Conservation (phyloP, 2,329 filamentous ascomycete species). For the Venturia asperata region DNA sequence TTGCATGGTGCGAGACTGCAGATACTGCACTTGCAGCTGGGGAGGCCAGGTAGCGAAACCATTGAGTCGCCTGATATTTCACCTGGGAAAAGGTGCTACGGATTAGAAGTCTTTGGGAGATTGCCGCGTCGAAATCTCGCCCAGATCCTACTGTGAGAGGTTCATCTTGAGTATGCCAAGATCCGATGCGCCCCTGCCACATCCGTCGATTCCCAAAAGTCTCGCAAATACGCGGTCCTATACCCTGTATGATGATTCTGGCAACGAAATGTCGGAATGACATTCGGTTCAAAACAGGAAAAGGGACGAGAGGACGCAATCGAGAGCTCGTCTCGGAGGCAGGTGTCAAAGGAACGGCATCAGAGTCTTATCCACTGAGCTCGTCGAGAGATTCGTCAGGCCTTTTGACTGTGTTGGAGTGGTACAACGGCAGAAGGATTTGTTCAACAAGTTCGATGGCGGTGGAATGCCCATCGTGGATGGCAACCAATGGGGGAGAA, state of each 20-base stretch:
- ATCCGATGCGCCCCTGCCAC: background rate
- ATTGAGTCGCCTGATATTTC: no score
- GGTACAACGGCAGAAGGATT: background rate
- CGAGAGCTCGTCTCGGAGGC: background rate
- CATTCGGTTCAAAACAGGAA: background rate
- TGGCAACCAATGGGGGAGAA: background rate
- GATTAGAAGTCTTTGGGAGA: background rate
- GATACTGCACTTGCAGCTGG: no score
- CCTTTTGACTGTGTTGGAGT: background rate
- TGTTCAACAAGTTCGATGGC: background rate
- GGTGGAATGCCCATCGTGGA: background rate
- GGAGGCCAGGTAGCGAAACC: no score
- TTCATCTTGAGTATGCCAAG: background rate
- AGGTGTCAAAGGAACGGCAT: background rate
- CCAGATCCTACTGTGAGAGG: background rate
- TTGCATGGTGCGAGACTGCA: no score
- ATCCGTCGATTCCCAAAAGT: background rate
- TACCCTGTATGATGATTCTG: background rate
- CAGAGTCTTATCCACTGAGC: background rate
- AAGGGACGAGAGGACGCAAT: background rate
- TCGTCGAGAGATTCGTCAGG: background rate
- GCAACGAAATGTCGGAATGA: background rate
- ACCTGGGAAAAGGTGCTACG: no score
- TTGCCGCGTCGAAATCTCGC: background rate
- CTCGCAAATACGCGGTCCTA: no score